These are phyloP conservation scores for Podila verticillata DNA, from an alignment of 192 early-diverging fungal genomes.

Conservation along the genomic window DNA sequence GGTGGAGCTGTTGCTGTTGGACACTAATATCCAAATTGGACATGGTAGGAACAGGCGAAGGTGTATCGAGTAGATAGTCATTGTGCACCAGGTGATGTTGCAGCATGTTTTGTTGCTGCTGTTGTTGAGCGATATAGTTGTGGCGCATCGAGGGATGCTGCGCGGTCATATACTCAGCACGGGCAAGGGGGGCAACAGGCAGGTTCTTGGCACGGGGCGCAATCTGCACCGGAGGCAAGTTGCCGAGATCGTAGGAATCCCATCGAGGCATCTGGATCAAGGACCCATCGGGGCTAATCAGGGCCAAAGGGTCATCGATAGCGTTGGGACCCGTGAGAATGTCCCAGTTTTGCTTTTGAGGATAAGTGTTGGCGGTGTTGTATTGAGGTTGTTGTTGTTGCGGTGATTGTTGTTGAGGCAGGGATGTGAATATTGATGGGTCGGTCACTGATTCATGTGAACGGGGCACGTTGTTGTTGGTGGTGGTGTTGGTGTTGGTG, in stretches of 20 bases:
- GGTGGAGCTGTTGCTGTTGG: not conserved
- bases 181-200: slow-evolving; percentile 20
- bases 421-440: not conserved
- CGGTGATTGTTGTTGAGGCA: slow-evolving; percentile 8
- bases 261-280: slow-evolving; percentile 27
- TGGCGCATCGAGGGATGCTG: slow-evolving; percentile 3
- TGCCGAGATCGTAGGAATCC: slow-evolving; percentile 25
- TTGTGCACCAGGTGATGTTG: slow-evolving; percentile 17
- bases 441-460: slow-evolving; percentile 1
- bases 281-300: slow-evolving; percentile 34
- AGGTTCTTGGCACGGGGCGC: slow-evolving; percentile 42
- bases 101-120: slow-evolving; percentile 18
- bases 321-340: not conserved
- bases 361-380: slow-evolving; percentile 11
- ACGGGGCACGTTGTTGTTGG: slow-evolving; percentile 1
- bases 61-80: slow-evolving; percentile 39
- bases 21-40: slow-evolving; percentile 15
- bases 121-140: slow-evolving; percentile 26
- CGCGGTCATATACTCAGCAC: slow-evolving; percentile 4
- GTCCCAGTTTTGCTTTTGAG: slow-evolving; percentile 20
- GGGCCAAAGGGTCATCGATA: slow-evolving; percentile 16
- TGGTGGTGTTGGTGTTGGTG: slow-evolving; percentile 13
- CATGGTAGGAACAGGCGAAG: slow-evolving; percentile 40
- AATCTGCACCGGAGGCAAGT: slow-evolving; percentile 42
- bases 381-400: slow-evolving; percentile 16